Evolutionary conservation across 2,329 filamentous ascomycete species (phyloP).

Genomic region (Dryadomyces sulphureus): DNA sequence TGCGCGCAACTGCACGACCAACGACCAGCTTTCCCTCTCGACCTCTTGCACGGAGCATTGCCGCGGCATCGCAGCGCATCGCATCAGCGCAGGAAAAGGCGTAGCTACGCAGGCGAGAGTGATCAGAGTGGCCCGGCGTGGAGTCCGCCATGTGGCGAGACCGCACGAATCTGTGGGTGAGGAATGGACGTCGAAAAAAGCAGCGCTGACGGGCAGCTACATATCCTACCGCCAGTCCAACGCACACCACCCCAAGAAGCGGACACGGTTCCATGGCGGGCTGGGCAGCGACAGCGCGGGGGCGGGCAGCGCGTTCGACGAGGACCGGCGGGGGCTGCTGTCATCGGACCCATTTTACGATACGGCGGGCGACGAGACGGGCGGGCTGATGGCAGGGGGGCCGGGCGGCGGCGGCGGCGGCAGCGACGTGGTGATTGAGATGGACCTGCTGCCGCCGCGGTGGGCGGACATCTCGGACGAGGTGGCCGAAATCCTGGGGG

Average conservation of each 20-base stretch:
- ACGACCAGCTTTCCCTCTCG: too few relatives aligned
- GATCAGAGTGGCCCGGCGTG: constrained; percentile 13
- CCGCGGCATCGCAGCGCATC: too few relatives aligned
- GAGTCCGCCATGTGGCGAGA: constrained; percentile 90
- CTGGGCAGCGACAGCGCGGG: constrained; percentile 17
- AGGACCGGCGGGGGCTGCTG: constrained; percentile 64
- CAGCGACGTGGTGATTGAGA: constrained; percentile 91
- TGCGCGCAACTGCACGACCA: too few relatives aligned
- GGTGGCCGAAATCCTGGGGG: constrained; percentile 66
- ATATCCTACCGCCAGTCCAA: constrained; percentile 99
- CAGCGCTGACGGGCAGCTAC: constrained; percentile 44
- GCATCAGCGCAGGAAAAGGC: too few relatives aligned
- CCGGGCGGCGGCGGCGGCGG: constrained; percentile 21
- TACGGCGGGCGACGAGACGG: constrained; percentile 57
- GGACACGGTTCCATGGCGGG: constrained; percentile 47
- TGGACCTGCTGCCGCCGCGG: constrained; percentile 87
- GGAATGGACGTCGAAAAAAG: neutral
- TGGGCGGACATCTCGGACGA: constrained; percentile 96
- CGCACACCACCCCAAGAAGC: constrained; percentile 82
- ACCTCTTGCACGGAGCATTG: too few relatives aligned
- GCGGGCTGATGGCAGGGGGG: neutral
- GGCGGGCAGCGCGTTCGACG: constrained; percentile 37
- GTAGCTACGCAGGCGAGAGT: too few relatives aligned
- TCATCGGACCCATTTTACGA: constrained; percentile 55
- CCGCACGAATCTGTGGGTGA: constrained; percentile 82